These are phyloP conservation scores for Rubia balearica DNA, from an alignment of 305 asterid genomes.

Conservation along the genomic window DNA sequence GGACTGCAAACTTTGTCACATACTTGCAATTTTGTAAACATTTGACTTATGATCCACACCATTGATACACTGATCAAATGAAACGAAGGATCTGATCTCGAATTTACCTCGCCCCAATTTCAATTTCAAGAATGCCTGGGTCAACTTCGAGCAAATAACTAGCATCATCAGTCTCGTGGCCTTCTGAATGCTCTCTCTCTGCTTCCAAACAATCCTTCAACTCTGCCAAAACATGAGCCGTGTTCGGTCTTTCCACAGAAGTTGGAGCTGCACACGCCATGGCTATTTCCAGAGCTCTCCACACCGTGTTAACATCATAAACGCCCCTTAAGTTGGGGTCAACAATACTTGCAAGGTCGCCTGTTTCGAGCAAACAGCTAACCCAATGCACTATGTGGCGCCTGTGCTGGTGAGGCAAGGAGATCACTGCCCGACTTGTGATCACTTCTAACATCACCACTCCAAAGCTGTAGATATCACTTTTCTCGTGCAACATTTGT, in stretches of 20 bases:
- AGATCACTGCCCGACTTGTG: constrained; percentile 20
- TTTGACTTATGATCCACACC: no score
- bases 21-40: no score
- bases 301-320: constrained; percentile 4
- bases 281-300: constrained; percentile 23
- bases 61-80: no score
- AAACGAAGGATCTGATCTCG: neutral
- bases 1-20: no score
- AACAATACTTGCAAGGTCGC: constrained; percentile 18
- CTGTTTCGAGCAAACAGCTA: constrained; percentile 13
- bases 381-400: constrained; percentile 22
- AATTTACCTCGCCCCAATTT: constrained; percentile 9
- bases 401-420: constrained; percentile 2
- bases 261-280: constrained; percentile 26
- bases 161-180: neutral
- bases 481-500: constrained; percentile 18
- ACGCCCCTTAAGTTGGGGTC: constrained; percentile 22
- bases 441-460: constrained; percentile 20
- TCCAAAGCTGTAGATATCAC: constrained; percentile 25
- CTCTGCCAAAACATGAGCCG: constrained; percentile 21
- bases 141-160: neutral
- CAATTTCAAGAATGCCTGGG: neutral
- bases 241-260: constrained; percentile 24
- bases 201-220: constrained; percentile 11
- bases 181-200: neutral